A percentile compares a stretch with the other conserved stretches of the same genome.
Conservation (phyloP, 2,329 filamentous ascomycete species). For the Ceratocystis destructans region DNA sequence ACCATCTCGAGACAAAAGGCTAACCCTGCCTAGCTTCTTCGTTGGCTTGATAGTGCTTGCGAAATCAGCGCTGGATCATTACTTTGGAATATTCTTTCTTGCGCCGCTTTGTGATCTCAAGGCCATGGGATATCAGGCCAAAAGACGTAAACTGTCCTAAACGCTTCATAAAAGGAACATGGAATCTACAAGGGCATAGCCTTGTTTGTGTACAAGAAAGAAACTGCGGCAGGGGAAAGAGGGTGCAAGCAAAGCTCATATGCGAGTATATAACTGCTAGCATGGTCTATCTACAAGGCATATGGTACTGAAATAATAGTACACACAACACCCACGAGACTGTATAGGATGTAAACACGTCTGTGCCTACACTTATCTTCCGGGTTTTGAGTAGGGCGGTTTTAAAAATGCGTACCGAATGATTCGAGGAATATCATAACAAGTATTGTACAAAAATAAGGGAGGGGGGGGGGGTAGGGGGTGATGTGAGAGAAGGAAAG, state of each 20-base stretch:
- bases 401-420: slow-evolving; percentile 1
- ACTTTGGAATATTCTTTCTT: slow-evolving; percentile 33
- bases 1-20: neutral
- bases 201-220: neutral
- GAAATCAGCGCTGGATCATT: neutral
- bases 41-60: neutral
- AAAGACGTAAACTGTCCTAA: slow-evolving; percentile 51
- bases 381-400: neutral
- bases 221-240: neutral
- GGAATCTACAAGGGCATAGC: neutral
- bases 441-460: slow-evolving; percentile 13
- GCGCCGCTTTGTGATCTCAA: slow-evolving; percentile 47
- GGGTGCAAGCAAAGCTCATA: too few relatives aligned
- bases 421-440: slow-evolving; percentile 13
- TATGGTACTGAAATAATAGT: slow-evolving; percentile 10
- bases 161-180: slow-evolving; percentile 8
- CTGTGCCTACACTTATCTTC: neutral
- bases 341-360: neutral
- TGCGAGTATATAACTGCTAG: slow-evolving; percentile 20
- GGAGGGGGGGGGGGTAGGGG: neutral
- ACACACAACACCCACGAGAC: slow-evolving; percentile 20
- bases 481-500: neutral
- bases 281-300: slow-evolving; percentile 21
- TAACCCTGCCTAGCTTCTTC: neutral
- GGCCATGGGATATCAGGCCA: slow-evolving; percentile 37